These are phyloP conservation scores for Penicillium diatomitis DNA, from an alignment of 495 filamentous ascomycete genomes.

Conservation along the genomic window DNA sequence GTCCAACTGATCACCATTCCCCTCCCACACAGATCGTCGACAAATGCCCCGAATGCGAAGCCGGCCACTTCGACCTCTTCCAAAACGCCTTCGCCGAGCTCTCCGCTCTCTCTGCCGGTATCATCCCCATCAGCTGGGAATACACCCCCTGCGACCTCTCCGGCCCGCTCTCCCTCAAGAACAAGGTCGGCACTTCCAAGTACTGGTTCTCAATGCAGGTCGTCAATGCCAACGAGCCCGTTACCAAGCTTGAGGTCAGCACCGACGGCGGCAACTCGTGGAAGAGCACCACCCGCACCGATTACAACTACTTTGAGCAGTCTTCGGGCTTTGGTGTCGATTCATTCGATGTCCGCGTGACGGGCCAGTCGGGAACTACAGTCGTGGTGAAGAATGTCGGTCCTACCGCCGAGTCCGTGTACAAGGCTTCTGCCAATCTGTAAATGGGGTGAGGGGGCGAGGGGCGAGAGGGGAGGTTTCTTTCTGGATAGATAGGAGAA, in stretches of 20 bases:
- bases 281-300: conserved; percentile 36
- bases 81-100: conserved; percentile 43
- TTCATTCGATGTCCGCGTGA: conserved; percentile 45
- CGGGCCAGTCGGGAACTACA: conserved; percentile 34
- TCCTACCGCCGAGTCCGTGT: conserved; percentile 8
- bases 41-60: conserved; percentile 47
- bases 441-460: conserved; percentile 1
- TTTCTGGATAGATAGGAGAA: not conserved
- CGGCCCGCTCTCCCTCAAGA: conserved; percentile 42
- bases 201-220: conserved; percentile 54
- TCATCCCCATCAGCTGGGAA: conserved; percentile 45
- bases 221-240: conserved; percentile 45
- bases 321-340: conserved; percentile 41
- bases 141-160: conserved; percentile 43
- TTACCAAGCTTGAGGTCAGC: conserved; percentile 45
- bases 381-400: conserved; percentile 26
- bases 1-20: not conserved
- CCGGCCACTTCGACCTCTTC: conserved; percentile 53
- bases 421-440: conserved; percentile 21
- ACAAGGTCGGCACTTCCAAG: conserved; percentile 46
- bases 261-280: conserved; percentile 48
- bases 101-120: conserved; percentile 34
- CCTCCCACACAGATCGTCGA: conserved; percentile 42
- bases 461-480: not conserved
- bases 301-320: conserved; percentile 56